Evolutionary conservation across 192 early-diverging fungal species (phyloP), one percentile per base, ranked within the genome.

Genomic region (Borealophlyctis nickersoniae): DNA sequence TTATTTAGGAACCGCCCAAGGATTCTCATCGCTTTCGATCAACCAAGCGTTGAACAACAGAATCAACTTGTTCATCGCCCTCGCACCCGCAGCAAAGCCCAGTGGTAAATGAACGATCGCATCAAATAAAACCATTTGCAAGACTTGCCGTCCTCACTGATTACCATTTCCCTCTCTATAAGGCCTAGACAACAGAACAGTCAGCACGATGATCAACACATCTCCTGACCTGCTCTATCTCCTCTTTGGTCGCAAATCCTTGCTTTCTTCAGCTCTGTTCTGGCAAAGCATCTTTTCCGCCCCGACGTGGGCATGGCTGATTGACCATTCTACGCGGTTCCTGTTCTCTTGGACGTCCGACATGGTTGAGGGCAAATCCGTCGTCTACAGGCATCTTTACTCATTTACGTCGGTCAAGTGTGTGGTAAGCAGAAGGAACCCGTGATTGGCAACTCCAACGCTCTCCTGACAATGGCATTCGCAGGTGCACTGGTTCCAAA

Each of bases 41-140:
- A 91, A 89, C 68, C 79, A 82, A 14, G 36, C 64, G 13, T 77
- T 98, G 31, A 96, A 96, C 76, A 73, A 87, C 52, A 88, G 91
- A 65, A 78, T 98, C 66, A 88, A 88, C 62, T 76, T 92, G 16
- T 98, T 95, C 75, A 85, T 98, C 60, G 92, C 91, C 0, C 72
- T 98, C 50, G 94, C 92, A 2, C 95, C 95, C 24, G 92, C 90
- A 30, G 89, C 91, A 9, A 94, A 92, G 16, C 95, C 84, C 4
- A 56, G 64, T 33, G 83, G 81, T 80, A 35, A 53, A 51, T 49
- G 29, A 26, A 13, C 9, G 39, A 45, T 45, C 9, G 39, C 36
- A n/a, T n/a, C n/a, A n/a, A n/a, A n/a, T n/a, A n/a, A n/a, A n/a
- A n/a, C n/a, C n/a, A n/a, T n/a, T n/a, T 9, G 29, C 36, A 22